Evolutionary conservation across 495 filamentous ascomycete species (phyloP).

Genomic region (Penicillium nucicola): DNA sequence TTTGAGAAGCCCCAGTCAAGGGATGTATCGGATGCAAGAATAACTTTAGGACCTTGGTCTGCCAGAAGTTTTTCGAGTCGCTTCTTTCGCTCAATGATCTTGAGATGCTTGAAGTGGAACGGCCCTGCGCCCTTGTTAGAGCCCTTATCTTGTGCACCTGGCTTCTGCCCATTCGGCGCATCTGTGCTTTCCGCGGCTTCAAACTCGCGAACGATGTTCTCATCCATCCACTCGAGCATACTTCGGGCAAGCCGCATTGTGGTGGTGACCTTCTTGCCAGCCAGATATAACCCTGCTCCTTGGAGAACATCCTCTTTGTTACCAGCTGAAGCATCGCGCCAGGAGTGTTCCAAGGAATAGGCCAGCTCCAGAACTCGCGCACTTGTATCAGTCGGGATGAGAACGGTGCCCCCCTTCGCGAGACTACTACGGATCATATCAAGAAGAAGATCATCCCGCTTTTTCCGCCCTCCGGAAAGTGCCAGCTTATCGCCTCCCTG

Average conservation of each 20-base stretch:
- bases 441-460: slow-evolving; percentile 80
- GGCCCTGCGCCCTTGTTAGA: slow-evolving; percentile 59
- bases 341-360: slow-evolving; percentile 88
- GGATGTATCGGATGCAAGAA: slow-evolving; percentile 85
- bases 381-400: slow-evolving; percentile 94
- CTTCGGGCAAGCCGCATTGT: slow-evolving; percentile 87
- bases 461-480: slow-evolving; percentile 66
- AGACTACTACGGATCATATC: slow-evolving; percentile 75
- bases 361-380: slow-evolving; percentile 90
- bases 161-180: slow-evolving; percentile 37
- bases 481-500: slow-evolving; percentile 72
- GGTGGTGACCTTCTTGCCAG: slow-evolving; percentile 72
- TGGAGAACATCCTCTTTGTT: slow-evolving; percentile 55
- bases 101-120: slow-evolving; percentile 86
- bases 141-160: slow-evolving; percentile 33
- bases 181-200: slow-evolving; percentile 66
- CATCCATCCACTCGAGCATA: slow-evolving; percentile 99
- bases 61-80: slow-evolving; percentile 64
- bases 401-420: slow-evolving; percentile 80
- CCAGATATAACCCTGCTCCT: slow-evolving; percentile 73
- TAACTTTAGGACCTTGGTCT: slow-evolving; percentile 61
- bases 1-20: slow-evolving; percentile 95
- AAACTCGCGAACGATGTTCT: slow-evolving; percentile 84
- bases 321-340: slow-evolving; percentile 64
- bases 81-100: slow-evolving; percentile 71